Evolutionary conservation across 164 flowering plant genomes (phyloP).

Genomic region (Vitis amurensis): DNA sequence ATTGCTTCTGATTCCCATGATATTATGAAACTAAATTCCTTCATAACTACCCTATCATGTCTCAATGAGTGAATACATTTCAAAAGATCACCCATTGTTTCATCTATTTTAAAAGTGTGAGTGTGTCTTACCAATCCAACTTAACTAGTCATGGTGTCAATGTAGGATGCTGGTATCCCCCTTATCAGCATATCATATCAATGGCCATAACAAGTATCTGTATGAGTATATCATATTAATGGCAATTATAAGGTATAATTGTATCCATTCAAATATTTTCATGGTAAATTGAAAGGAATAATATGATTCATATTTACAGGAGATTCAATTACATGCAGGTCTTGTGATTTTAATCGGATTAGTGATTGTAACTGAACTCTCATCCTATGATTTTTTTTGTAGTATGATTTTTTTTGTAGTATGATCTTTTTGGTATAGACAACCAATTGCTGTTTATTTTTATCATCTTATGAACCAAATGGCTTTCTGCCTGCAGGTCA

Average conservation of each 20-base stretch:
- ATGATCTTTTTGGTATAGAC: background rate
- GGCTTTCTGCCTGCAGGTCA: background rate
- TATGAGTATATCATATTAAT: background rate
- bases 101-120: no score
- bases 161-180: no score
- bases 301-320: background rate
- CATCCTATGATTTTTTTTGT: background rate
- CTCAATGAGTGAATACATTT: no score
- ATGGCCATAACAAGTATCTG: background rate
- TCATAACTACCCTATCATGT: no score
- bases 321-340: background rate
- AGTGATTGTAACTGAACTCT: no score
- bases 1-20: no score
- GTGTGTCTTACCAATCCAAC: background rate
- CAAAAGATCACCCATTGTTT: no score
- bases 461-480: background rate
- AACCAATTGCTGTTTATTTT: background rate
- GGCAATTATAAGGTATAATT: background rate
- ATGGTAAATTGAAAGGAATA: background rate
- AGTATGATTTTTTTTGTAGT: background rate
- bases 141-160: background rate
- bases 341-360: no score
- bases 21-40: no score
- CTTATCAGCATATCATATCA: background rate
- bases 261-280: background rate